Percentiles rank a stretch among this genome's conserved stretches.
Conservation (phyloP, 106 monocot species). For the Ottelia alismoides region DNA sequence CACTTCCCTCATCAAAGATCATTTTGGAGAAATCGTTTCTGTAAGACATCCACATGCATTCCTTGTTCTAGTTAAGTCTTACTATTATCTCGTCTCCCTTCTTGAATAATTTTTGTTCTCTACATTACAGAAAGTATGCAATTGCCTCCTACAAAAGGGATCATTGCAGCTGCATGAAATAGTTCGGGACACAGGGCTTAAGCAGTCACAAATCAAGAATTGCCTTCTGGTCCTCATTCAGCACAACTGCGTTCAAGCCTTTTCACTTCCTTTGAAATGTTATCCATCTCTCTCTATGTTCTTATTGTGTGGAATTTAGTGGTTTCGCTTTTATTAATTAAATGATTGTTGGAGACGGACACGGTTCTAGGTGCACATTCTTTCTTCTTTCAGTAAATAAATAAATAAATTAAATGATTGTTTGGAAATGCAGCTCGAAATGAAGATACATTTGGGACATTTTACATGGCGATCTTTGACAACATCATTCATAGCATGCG, state of each 20-base stretch:
- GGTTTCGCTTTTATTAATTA: too few species aligned
- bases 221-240: conserved; percentile 85
- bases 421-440: too few species aligned
- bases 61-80: background rate
- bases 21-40: conserved; percentile 57
- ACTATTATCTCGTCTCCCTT: background rate
- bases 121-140: conserved; percentile 53
- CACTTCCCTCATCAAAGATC: conserved; percentile 28
- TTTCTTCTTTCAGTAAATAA: too few species aligned
- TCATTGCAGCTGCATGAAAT: conserved; percentile 54
- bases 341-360: too few species aligned
- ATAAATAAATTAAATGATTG: too few species aligned
- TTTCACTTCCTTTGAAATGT: conserved; percentile 34
- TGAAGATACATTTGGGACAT: too few species aligned
- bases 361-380: too few species aligned
- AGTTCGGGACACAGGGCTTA: conserved; percentile 32
- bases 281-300: too few species aligned
- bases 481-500: conserved; percentile 74
- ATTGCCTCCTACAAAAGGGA: conserved; percentile 53
- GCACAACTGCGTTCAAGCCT: conserved; percentile 94
- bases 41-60: conserved; percentile 10
- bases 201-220: conserved; percentile 41
- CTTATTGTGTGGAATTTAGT: too few species aligned
- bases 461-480: conserved; percentile 64
- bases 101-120: background rate